phyloP scores from a whole-genome alignment of 805 yeast species.

The Pichia phayaonensis region DNA sequence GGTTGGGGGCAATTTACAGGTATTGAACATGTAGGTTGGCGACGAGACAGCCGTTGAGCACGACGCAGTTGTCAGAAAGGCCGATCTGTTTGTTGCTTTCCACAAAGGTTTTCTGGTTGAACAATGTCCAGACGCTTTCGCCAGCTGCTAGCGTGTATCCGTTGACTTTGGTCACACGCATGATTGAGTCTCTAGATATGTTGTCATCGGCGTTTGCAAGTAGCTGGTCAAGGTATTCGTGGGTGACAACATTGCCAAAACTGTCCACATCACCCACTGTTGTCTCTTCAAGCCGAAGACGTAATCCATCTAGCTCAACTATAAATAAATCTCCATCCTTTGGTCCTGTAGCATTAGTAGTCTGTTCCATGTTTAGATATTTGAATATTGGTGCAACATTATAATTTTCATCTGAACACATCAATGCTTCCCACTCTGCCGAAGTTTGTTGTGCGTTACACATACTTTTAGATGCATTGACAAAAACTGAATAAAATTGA shows the following conservation, averaged over 20 bases:
- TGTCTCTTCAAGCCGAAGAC: constrained; percentile 41
- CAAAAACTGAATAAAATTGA: constrained; percentile 28
- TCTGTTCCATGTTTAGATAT: neutral
- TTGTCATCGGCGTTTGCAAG: neutral
- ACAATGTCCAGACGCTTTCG: neutral
- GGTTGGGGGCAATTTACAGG: neutral
- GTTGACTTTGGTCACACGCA: neutral
- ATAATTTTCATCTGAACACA: constrained; percentile 2
- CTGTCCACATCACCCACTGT: constrained; percentile 34
- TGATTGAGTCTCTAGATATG: neutral
- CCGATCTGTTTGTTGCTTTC: neutral
- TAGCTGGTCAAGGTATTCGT: constrained; percentile 10
- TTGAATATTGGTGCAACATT: constrained; percentile 2
- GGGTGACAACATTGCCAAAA: constrained; percentile 28
- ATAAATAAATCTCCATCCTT: constrained; percentile 31
- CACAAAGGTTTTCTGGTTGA: neutral
- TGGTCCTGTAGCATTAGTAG: neutral
- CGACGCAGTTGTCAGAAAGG: neutral
- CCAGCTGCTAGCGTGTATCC: neutral
- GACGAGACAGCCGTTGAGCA: neutral
- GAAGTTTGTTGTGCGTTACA: constrained; percentile 5
- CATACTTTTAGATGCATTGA: constrained; percentile 6
- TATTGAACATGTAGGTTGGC: neutral
- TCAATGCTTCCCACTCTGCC: constrained; percentile 10
- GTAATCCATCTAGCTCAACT: constrained; percentile 33